These are phyloP conservation scores for Aspergillus haitiensis DNA, from an alignment of 495 filamentous ascomycete genomes.

Conservation along the genomic window DNA sequence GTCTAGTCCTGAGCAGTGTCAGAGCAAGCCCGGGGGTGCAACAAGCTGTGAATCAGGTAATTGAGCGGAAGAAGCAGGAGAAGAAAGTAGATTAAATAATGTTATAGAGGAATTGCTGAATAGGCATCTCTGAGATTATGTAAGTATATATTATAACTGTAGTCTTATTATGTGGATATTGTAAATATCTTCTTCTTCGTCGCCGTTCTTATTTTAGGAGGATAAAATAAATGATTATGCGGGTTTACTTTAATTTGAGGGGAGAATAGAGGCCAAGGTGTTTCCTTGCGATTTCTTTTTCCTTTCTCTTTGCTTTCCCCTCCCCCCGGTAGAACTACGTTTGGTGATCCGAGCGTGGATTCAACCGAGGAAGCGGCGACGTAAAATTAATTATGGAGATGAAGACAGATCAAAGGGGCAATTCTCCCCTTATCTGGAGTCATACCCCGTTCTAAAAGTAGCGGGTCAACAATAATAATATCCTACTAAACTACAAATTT, in stretches of 20 bases:
- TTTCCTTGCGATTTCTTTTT: neutral
- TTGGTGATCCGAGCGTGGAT: neutral
- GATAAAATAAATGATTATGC: no score
- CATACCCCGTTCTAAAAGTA: neutral
- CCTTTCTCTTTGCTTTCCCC: neutral
- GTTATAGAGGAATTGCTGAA: neutral
- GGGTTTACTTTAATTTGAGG: no score
- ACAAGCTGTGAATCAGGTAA: conserved; percentile 64
- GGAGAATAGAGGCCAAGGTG: no score
- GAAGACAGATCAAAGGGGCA: neutral
- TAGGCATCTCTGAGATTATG: no score
- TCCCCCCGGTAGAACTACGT: neutral
- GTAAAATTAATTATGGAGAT: neutral
- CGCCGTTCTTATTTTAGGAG: no score
- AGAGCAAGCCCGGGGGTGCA: conserved; percentile 71
- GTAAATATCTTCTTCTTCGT: no score
- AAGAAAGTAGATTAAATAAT: conserved; percentile 25
- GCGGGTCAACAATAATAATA: no score
- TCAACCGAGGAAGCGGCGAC: conserved; percentile 1
- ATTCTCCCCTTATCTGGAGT: neutral
- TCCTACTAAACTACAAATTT: neutral
- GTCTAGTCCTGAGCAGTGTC: conserved; percentile 74
- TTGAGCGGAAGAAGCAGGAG: conserved; percentile 52
- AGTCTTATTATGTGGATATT: no score
- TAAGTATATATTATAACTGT: no score